phyloP scores from a whole-genome alignment of 441 rosid species.

The Populus tomentosa region DNA sequence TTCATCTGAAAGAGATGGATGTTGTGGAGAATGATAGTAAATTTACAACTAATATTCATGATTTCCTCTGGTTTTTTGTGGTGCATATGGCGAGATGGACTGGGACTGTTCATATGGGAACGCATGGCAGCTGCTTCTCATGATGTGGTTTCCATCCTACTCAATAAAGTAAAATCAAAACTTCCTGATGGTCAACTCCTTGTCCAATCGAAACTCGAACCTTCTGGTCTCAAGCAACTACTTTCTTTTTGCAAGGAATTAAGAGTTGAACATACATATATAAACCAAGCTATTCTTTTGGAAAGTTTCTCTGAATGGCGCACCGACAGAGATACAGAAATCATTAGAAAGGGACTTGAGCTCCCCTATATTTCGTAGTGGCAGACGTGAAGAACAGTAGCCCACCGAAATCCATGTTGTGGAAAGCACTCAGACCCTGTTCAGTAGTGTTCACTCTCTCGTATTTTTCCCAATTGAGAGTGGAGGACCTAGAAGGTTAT shows the following conservation, averaged over 20 bases:
- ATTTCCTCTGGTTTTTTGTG: not conserved
- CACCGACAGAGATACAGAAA: conserved; percentile 26
- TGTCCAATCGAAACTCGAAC: not conserved
- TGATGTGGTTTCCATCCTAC: not conserved
- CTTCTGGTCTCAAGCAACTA: not conserved
- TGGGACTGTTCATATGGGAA: too few species aligned
- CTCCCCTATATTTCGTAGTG: not conserved
- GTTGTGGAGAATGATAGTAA: not conserved
- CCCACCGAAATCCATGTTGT: not conserved
- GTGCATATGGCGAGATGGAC: not conserved
- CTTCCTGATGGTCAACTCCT: not conserved
- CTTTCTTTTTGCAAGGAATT: not conserved
- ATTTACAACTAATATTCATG: not conserved
- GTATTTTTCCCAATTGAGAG: not conserved
- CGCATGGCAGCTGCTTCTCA: not conserved
- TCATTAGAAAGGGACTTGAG: conserved; percentile 19
- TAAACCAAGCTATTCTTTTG: not conserved
- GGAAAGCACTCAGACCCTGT: not conserved
- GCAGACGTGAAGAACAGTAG: not conserved
- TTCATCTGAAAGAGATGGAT: not conserved
- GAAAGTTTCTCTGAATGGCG: not conserved
- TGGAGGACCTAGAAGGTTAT: not conserved
- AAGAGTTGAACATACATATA: not conserved
- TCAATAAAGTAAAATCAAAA: not conserved
- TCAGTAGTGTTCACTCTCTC: too few species aligned